Conservation (phyloP, 192 early-diverging fungal species). For the Coemansia sp. region DNA sequence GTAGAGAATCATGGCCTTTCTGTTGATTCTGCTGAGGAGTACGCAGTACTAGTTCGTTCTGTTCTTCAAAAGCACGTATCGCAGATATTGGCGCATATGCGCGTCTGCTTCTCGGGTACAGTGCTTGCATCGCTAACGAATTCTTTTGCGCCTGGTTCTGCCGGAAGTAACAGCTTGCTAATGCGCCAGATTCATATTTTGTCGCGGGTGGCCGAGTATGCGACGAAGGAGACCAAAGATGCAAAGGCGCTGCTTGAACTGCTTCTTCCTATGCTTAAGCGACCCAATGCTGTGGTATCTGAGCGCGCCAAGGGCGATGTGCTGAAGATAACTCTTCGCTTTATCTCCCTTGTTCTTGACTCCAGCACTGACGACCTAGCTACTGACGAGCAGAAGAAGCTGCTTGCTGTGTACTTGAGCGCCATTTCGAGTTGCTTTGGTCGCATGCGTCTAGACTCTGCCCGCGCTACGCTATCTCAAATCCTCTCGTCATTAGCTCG, state of each 20-base stretch:
- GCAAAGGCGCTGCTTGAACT: slow-evolving; percentile 74
- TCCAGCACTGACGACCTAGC: slow-evolving; percentile 2
- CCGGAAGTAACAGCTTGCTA: slow-evolving; percentile 18
- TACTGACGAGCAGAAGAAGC: slow-evolving; percentile 10
- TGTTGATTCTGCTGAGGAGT: slow-evolving; percentile 23
- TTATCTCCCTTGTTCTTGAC: slow-evolving; percentile 70
- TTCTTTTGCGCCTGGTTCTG: neutral
- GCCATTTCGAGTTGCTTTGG: slow-evolving; percentile 72
- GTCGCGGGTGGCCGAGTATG: slow-evolving; percentile 72
- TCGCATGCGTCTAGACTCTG: slow-evolving; percentile 60
- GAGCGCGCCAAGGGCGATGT: slow-evolving; percentile 85
- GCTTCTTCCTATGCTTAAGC: slow-evolving; percentile 79
- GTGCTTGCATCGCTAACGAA: neutral
- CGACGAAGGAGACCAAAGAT: slow-evolving; percentile 60
- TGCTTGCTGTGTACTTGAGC: slow-evolving; percentile 64
- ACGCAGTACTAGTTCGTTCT: slow-evolving; percentile 4
- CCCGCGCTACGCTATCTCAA: slow-evolving; percentile 61
- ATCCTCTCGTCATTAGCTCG: slow-evolving; percentile 67
- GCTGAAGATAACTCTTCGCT: slow-evolving; percentile 73
- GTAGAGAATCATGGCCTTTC: slow-evolving; percentile 48
- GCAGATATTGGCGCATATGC: slow-evolving; percentile 44
- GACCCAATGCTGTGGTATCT: slow-evolving; percentile 64
- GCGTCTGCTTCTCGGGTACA: slow-evolving; percentile 32
- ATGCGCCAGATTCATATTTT: slow-evolving; percentile 79
- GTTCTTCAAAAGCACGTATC: slow-evolving; percentile 37